Evolutionary conservation across 2,329 filamentous ascomycete genomes (phyloP).

Genomic region (Neophaeococcomyces mojaviensis): DNA sequence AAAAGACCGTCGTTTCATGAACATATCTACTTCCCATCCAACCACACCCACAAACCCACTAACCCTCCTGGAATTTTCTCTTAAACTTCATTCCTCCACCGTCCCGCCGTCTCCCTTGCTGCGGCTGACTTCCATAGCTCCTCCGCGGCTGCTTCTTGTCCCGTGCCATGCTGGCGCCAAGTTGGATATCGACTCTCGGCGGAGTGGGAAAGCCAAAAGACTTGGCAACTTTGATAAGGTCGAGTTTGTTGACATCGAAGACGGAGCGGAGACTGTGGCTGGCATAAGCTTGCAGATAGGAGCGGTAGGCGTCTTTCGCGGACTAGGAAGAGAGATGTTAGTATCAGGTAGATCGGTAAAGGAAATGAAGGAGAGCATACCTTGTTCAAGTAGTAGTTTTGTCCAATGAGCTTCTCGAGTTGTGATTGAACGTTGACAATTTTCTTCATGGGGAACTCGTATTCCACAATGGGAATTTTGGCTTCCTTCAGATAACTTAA

Average conservation of each 20-base stretch:
- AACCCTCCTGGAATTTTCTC: conserved; percentile 34
- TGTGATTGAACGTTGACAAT: conserved; percentile 85
- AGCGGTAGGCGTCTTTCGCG: conserved; percentile 68
- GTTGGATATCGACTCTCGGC: conserved; percentile 68
- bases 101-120: conserved; percentile 36
- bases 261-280: conserved; percentile 76
- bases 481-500: conserved; percentile 84
- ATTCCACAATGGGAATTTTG: conserved; percentile 88
- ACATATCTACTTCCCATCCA: too few species aligned
- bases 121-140: conserved; percentile 71
- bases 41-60: neutral
- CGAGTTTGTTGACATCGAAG: conserved; percentile 75
- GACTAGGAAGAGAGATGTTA: conserved; percentile 35
- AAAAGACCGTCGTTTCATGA: too few species aligned
- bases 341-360: conserved; percentile 10
- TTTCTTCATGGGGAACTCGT: conserved; percentile 88
- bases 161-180: conserved; percentile 62
- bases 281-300: conserved; percentile 91
- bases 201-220: conserved; percentile 72
- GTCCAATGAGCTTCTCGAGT: conserved; percentile 84
- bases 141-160: conserved; percentile 36
- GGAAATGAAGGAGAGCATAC: conserved; percentile 29
- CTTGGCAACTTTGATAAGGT: conserved; percentile 77
- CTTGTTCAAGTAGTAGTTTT: conserved; percentile 98
- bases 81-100: conserved; percentile 44